Percentiles rank a stretch among this genome's conserved stretches.
Evolutionary conservation across 371 early-diverging fungal species (phyloP).

Genomic region (Rhizopus delemar): DNA sequence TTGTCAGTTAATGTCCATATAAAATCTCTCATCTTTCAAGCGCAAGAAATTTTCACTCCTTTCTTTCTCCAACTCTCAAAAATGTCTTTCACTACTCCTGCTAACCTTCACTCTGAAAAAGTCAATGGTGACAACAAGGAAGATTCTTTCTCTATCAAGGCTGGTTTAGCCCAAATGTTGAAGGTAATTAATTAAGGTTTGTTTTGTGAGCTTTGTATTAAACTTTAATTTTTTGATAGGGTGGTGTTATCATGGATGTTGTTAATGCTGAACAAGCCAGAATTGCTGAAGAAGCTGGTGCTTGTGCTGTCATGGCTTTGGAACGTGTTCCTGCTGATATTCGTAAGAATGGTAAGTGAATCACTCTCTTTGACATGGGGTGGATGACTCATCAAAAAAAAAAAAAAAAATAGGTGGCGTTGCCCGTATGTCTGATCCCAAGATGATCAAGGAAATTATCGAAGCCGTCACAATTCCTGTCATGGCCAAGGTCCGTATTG

Average conservation of each 20-base stretch:
- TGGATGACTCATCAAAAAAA: neutral
- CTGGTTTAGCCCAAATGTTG: conserved; percentile 96
- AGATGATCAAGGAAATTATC: conserved; percentile 95
- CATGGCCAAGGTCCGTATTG: conserved; percentile 98
- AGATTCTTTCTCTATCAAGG: conserved; percentile 76
- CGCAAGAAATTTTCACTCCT: conserved; percentile 25
- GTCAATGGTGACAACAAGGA: conserved; percentile 44
- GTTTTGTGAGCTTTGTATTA: neutral
- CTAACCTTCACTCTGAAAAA: conserved; percentile 66
- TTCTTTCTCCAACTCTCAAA: conserved; percentile 27
- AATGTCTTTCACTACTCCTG: conserved; percentile 59
- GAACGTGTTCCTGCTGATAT: conserved; percentile 99
- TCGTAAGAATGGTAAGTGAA: conserved; percentile 82
- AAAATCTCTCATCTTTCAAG: conserved; percentile 65
- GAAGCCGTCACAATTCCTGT: conserved; percentile 96
- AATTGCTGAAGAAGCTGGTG: conserved; percentile 98
- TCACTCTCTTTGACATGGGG: neutral
- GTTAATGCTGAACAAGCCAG: conserved; percentile 95
- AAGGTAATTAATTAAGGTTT: conserved; percentile 66
- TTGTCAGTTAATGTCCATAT: conserved; percentile 11
- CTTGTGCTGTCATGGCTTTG: conserved; percentile 97
- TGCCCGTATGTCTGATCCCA: conserved; percentile 97
- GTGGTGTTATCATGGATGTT: conserved; percentile 99
- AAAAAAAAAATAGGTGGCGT: conserved; percentile 75
- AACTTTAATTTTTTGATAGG: conserved; percentile 49